Percentiles rank a stretch among this genome's conserved stretches.
phyloP scores from a whole-genome alignment of 805 yeast genomes.

The Wickerhamomyces xylosicus region DNA sequence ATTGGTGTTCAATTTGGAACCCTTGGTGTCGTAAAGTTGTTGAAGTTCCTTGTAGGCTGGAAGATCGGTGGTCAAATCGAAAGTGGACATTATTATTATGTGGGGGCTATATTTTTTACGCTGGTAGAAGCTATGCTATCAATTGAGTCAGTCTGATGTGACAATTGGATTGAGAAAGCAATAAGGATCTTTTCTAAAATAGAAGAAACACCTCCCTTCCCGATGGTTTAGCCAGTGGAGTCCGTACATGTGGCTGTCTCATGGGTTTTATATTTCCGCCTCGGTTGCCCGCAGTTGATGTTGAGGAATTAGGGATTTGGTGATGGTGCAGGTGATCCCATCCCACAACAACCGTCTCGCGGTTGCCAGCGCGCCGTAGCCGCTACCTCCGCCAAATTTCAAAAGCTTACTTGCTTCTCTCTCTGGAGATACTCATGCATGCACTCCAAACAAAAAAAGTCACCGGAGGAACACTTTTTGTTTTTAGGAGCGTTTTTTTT shows the following conservation, averaged over 20 bases:
- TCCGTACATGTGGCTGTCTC: no score
- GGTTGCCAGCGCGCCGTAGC: neutral
- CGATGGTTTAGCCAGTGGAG: neutral
- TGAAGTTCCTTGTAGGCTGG: constrained; percentile 81
- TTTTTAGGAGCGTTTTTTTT: no score
- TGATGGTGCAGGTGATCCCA: neutral
- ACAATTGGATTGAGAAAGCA: neutral
- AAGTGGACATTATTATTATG: constrained; percentile 1
- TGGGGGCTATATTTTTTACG: no score
- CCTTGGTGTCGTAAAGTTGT: constrained; percentile 54
- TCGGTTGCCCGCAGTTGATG: no score
- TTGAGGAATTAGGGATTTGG: neutral
- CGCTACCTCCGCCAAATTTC: no score
- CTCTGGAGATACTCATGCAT: no score
- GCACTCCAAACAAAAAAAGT: no score
- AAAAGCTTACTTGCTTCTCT: no score
- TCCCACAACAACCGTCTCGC: neutral
- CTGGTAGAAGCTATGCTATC: neutral
- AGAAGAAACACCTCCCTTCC: neutral
- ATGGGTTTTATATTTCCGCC: no score
- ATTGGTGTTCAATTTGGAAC: constrained; percentile 56
- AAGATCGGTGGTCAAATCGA: constrained; percentile 37
- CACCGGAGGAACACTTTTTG: no score
- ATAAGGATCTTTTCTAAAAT: no score
- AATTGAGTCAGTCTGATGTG: neutral